Percentiles rank a stretch among this genome's conserved stretches.
Evolutionary conservation across 2,329 filamentous ascomycete species (phyloP).

Genomic region (Aureobasidium sp.): DNA sequence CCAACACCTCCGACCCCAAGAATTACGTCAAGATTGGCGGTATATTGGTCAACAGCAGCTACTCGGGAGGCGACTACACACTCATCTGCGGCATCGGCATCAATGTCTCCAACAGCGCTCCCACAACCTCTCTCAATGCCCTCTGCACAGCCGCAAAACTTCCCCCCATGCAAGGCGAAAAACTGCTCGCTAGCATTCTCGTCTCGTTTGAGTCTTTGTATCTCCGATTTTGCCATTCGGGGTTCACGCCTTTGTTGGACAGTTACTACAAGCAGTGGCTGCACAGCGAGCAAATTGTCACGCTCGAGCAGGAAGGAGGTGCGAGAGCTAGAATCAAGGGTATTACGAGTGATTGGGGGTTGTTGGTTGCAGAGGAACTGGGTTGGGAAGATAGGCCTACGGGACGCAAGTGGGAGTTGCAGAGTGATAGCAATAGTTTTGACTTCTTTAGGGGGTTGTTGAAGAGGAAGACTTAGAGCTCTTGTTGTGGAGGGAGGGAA

Average conservation of each 20-base stretch:
- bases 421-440: conserved; percentile 97
- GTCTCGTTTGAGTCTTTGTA: conserved; percentile 74
- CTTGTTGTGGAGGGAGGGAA: background rate
- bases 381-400: conserved; percentile 65
- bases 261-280: conserved; percentile 81
- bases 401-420: conserved; percentile 72
- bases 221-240: conserved; percentile 62
- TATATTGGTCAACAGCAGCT: conserved; percentile 84
- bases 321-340: conserved; percentile 70
- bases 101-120: conserved; percentile 75
- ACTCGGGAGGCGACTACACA: conserved; percentile 71
- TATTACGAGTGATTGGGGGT: conserved; percentile 85
- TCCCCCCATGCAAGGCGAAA: conserved; percentile 63
- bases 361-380: conserved; percentile 78
- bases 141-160: conserved; percentile 48
- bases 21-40: conserved; percentile 91
- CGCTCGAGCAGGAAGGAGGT: conserved; percentile 73
- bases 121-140: conserved; percentile 79
- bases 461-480: conserved; percentile 54
- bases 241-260: conserved; percentile 71
- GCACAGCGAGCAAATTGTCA: conserved; percentile 62
- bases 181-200: conserved; percentile 73
- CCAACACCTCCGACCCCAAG: conserved; percentile 37
- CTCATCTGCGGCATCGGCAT: conserved; percentile 76
- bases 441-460: conserved; percentile 91